Base-by-base conservation (phyloP, 2,329 filamentous ascomycete genomes). In the Pyrenophora seminiperda region DNA sequence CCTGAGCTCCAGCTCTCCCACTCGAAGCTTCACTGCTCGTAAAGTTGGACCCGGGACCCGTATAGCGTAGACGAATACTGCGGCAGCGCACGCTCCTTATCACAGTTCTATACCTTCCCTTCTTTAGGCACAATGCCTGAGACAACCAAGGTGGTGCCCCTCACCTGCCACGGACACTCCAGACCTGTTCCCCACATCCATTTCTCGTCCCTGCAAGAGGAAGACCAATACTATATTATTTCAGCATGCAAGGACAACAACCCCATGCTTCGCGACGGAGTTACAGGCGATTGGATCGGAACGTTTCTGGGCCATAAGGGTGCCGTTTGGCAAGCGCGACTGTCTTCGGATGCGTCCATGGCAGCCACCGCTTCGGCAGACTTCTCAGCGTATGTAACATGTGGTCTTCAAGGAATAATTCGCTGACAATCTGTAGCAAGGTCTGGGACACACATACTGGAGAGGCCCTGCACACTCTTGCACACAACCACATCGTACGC, bases 301-400 rank as follows among this genome's bases (percentile, higher is more conserved):
- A 97, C 94, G 30, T 97, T 97, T 72, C 88, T 99, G 66, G 94
- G 94, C 32, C 94, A 99, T 79, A 97, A 99, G 77, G 94, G 94
- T 56, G 94, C 94, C 30, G 93, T 97, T 53, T 99, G 94, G 91
- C 92, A 97, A 77, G 90, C 92, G 45, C 85, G 92, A 63, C 81
- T 99, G 29, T 96, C 91, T 44, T 86, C 90, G 15, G 91, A 97
- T 76, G 90, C 91, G 33, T 86, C 85, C 19, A 87, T 91, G 39
- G 93, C 94, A 49, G 94, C 92, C 7, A 97, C 95, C 27, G 94
- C 90, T 38, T 95, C 92, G 41, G 94, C 94, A 41, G 94, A 99
- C 73, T 99, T 99, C 73, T 94, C 91, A 49, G 91, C 91, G 89
- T 92, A 80, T 68, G 87, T 77, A 5, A 7, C 3, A 3, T 11